Base-by-base conservation (phyloP, 257 asterid genomes). In the Solanum bukasovii region DNA sequence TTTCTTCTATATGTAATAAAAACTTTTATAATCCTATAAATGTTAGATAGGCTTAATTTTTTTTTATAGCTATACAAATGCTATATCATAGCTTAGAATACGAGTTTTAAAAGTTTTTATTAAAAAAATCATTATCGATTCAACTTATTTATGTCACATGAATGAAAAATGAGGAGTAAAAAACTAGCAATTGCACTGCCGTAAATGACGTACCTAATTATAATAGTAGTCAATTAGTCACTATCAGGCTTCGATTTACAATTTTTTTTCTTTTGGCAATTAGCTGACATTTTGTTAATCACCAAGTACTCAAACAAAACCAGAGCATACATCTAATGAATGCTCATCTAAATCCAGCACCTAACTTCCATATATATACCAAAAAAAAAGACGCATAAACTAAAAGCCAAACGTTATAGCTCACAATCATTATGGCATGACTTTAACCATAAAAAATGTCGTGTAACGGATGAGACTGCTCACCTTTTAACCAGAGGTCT, bases 401-500 rank as follows among this genome's bases (percentile, higher is more conserved):
- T 63, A 63, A 63, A 63, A 63, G 33, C 71, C 71, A 63, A n/a
- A 63, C 71, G 13, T 10, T 23, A 63, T 63, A 63, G 31, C 31
- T 63, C 31, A 63, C 31, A 63, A 63, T 23, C 71, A 65, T 65
- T 65, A n/a, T n/a, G 33, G 18, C 33, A n/a, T 65, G 16, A 3
- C 31, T 65, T 5, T 65, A 10, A 65, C 1, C 33, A 65, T 65
- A 5, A 65, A n/a, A 2, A 11, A 65, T 65, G 14, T n/a, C 7
- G 6, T 5, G 16, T n/a, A 65, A 5, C 0, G 7, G 1, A n/a
- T 63, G 31, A n/a, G 7, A 10, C 2, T 2, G 1, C 1, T 25
- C 16, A n/a, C 7, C 1, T 0, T 0, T 65, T n/a, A n/a, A 65
- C 0, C 16, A n/a, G 7, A 65, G 13, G 18, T 1, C 16, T 11